Base-by-base conservation (phyloP, 805 yeast species). In the Wickerhamiella sergipiensis region DNA sequence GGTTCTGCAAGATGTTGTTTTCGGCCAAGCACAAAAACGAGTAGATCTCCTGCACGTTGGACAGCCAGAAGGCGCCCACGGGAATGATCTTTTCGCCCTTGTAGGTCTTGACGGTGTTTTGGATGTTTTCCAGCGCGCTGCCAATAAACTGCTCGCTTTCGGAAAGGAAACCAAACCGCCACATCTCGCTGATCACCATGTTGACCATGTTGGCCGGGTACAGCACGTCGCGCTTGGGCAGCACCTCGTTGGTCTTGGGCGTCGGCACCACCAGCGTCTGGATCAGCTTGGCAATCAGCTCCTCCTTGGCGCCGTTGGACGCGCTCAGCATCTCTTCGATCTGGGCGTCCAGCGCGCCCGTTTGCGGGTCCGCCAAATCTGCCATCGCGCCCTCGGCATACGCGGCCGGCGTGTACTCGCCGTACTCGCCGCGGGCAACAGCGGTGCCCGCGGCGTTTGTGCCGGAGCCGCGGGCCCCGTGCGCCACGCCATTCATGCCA, bases 121-220 rank as follows among this genome's bases (percentile, higher is more conserved):
- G 97, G 58, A 92, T 87, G 1, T 85, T 83, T 26, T 85, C 78
- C 64, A 90, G 75, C 2, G 88, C 94, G 64, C 84, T 89, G 46
- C 96, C 96, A 55, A 92, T 71, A 64, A 92, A 85, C 51, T 80
- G 81, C 71, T 92, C 97, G 63, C 90, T 81, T 67, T 90, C 96
- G 57, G 83, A 80, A 15, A 96, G 87, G 61, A 88, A 76, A 1
- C 97, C 97, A 46, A 90, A 74, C 68, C 97, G 78, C 98, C 98
- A 92, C 97, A 92, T 88, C 67, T 92, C 98, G 61, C 94, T 82
- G 56, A 90, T 73, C 33, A 90, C 83, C 57, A 92, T 83, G 61
- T 92, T 90, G 61, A 92, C 80, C 57, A 92, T 86, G 72, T 96
- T 80, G 1, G 97, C 92, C 24, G 98, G 98, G 80, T 88, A 92